These are phyloP conservation scores for Pseudofabraea citricarpa DNA, from an alignment of 2,329 filamentous ascomycete species.

Conservation along the genomic window DNA sequence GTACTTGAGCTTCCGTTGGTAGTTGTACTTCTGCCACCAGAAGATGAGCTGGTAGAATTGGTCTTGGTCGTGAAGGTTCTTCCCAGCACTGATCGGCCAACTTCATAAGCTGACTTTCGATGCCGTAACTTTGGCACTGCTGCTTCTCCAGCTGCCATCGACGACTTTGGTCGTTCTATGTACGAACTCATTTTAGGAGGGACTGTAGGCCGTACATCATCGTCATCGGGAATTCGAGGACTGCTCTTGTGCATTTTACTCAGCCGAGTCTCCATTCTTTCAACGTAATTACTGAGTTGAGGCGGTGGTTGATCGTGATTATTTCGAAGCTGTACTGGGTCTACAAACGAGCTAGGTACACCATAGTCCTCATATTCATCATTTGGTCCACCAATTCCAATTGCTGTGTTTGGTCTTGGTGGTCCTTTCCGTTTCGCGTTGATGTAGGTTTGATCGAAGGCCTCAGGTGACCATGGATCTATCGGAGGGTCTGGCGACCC, in stretches of 20 bases:
- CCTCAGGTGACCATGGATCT: slow-evolving; percentile 87
- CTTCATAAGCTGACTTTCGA: slow-evolving; percentile 74
- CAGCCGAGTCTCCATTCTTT: slow-evolving; percentile 84
- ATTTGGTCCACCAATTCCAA: slow-evolving; percentile 57
- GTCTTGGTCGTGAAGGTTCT: slow-evolving; percentile 88
- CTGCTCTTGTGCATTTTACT: slow-evolving; percentile 25
- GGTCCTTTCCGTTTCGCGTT: slow-evolving; percentile 27
- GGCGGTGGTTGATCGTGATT: slow-evolving; percentile 54
- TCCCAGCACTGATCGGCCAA: slow-evolving; percentile 63
- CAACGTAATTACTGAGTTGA: slow-evolving; percentile 79
- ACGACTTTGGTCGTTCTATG: slow-evolving; percentile 50
- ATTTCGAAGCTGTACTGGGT: slow-evolving; percentile 22
- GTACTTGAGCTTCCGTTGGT: slow-evolving; percentile 66
- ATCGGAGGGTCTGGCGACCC: slow-evolving; percentile 53
- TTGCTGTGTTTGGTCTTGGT: slow-evolving; percentile 64
- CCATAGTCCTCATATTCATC: slow-evolving; percentile 49
- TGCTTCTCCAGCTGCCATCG: slow-evolving; percentile 39
- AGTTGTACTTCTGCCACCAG: slow-evolving; percentile 61
- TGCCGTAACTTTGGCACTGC: slow-evolving; percentile 47
- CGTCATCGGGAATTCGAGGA: slow-evolving; percentile 10
- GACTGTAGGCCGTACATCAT: slow-evolving; percentile 19
- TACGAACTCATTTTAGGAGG: slow-evolving; percentile 46
- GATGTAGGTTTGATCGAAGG: slow-evolving; percentile 53
- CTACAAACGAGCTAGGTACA: slow-evolving; percentile 30
- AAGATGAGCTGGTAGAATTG: slow-evolving; percentile 73